These are phyloP conservation scores for Bacidia gigantensis DNA, from an alignment of 495 filamentous ascomycete genomes.

Conservation along the genomic window DNA sequence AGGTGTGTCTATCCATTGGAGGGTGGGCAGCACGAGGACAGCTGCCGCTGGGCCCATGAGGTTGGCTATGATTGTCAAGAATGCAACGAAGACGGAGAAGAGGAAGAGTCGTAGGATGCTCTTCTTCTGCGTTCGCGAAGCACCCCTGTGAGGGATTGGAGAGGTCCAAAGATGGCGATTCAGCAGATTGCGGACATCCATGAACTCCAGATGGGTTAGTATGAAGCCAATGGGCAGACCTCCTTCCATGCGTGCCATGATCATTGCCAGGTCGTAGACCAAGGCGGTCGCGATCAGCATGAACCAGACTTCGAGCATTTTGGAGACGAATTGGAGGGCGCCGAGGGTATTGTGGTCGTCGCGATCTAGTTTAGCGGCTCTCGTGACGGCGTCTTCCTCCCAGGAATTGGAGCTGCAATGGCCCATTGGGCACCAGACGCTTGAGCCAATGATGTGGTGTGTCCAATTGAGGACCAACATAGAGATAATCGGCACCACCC, in stretches of 20 bases:
- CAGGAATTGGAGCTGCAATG: slow-evolving; percentile 6
- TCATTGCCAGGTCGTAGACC: slow-evolving; percentile 17
- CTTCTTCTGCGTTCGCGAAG: neutral
- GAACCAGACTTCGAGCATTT: slow-evolving; percentile 22
- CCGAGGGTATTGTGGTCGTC: slow-evolving; percentile 18
- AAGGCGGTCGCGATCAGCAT: slow-evolving; percentile 17
- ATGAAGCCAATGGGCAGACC: slow-evolving; percentile 20
- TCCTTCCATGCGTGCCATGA: slow-evolving; percentile 11
- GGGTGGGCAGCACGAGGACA: slow-evolving; percentile 16
- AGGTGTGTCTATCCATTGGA: slow-evolving; percentile 14
- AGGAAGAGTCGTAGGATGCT: slow-evolving; percentile 9
- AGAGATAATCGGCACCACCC: slow-evolving; percentile 18
- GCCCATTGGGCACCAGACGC: slow-evolving; percentile 16
- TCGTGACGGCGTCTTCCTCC: slow-evolving; percentile 4
- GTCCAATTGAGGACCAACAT: slow-evolving; percentile 17
- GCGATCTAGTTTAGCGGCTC: slow-evolving; percentile 11
- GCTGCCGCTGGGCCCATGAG: slow-evolving; percentile 21
- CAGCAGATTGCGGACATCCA: slow-evolving; percentile 14
- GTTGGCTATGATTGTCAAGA: slow-evolving; percentile 17
- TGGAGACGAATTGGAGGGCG: slow-evolving; percentile 20
- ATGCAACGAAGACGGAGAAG: slow-evolving; percentile 14
- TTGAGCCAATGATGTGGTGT: slow-evolving; percentile 15
- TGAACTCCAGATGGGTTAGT: slow-evolving; percentile 17
- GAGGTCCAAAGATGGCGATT: slow-evolving; percentile 17
- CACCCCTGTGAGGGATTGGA: slow-evolving; percentile 5